Evolutionary conservation across 805 yeast species (phyloP), one percentile per base, ranked within the genome.

Genomic region (Wickerhamomyces bovis): DNA sequence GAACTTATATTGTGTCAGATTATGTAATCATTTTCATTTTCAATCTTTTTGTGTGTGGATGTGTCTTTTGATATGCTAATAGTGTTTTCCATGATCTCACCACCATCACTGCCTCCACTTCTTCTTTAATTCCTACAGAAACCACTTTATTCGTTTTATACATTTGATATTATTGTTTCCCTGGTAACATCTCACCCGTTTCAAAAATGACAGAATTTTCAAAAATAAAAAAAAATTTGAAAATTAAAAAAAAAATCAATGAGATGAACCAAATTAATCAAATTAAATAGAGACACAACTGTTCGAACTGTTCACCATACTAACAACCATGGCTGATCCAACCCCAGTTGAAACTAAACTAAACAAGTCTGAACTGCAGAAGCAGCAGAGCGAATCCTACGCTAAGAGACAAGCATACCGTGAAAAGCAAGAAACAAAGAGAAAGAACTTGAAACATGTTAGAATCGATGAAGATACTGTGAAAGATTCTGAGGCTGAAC

Each of bases 381-480:
- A 50, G 44, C 46, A 47, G 9, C 53, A 50, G 43, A 52, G 56
- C 9, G 61, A 58, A 41, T 42, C 49, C 22, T 56, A 56, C 39
- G 54, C 54, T 30, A 69, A 63, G 47, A 67, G 76, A 51, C 66
- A 62, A 45, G 64, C 65, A 1, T 71, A 71, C 46, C 70, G 73
- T 56, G 60, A 63, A 18, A 67, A 76, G 56, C 80, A 78, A 60
- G 76, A 77, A 52, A 72, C 69, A 13, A 68, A 66, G 45, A 68
- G 83, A 45, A 67, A 70, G 50, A 72, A 68, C 45, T 58, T 73
- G 44, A 76, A 76, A 52, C 71, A 70, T 54, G 80, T 71, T 7
- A 66, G 67, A 42, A 71, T 75, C 43, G 73, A 67, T 48, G 73
- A 67, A 35, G 58, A 53, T 6, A 53, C 63, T 19, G 53, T 49